These are phyloP conservation scores for Auriscalpium orientale DNA, from an alignment of 768 basidiomycete species.

Conservation along the genomic window DNA sequence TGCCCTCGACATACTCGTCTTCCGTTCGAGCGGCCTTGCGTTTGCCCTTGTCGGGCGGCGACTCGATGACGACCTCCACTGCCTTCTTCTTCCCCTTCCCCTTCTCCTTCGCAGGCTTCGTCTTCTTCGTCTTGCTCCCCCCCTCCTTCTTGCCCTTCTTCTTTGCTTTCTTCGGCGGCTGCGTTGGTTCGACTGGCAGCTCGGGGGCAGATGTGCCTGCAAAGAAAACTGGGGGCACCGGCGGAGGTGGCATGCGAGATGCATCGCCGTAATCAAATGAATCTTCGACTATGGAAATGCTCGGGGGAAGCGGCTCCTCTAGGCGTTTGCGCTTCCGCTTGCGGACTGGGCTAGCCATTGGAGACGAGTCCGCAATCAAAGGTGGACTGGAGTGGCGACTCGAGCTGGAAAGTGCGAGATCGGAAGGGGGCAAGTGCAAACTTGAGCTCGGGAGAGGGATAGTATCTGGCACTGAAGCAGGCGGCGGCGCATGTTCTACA, in stretches of 20 bases:
- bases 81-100: conserved; percentile 11
- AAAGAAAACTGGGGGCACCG: conserved; percentile 1
- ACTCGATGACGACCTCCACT: conserved; percentile 18
- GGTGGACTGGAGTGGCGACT: conserved; percentile 3
- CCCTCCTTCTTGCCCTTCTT: conserved; percentile 10
- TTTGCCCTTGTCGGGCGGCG: conserved; percentile 15
- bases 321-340: conserved; percentile 14
- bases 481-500: conserved; percentile 2
- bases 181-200: neutral
- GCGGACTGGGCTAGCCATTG: neutral
- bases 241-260: conserved; percentile 1
- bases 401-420: conserved; percentile 15
- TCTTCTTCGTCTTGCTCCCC: neutral
- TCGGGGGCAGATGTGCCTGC: neutral
- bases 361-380: conserved; percentile 3
- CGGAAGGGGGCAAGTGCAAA: conserved; percentile 21
- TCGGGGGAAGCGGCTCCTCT: no score
- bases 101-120: conserved; percentile 10
- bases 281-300: neutral
- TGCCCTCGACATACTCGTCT: conserved; percentile 8
- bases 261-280: neutral
- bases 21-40: conserved; percentile 2
- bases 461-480: conserved; percentile 14
- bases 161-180: conserved; percentile 6
- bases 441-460: conserved; percentile 19